Conservation (phyloP, 2,329 filamentous ascomycete species). For the Orbilia blumenaviensis region DNA sequence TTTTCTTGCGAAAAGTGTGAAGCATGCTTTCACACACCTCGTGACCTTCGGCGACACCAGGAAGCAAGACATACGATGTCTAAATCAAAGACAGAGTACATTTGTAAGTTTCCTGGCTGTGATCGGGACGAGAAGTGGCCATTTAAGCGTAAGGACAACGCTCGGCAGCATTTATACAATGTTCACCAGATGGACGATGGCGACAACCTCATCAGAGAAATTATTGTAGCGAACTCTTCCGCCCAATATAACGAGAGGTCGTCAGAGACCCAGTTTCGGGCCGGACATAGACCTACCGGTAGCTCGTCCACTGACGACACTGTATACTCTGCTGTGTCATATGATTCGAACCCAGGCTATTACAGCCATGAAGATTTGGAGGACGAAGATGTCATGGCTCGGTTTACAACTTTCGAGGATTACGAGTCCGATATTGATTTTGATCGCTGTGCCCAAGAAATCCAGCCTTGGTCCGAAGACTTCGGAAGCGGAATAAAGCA, state of each 20-base stretch:
- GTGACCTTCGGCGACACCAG: conserved; percentile 5
- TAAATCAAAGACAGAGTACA: background rate
- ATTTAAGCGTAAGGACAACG: conserved; percentile 31
- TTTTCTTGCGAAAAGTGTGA: background rate
- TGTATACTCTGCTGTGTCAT: background rate
- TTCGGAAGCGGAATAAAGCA: background rate
- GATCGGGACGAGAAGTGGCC: background rate
- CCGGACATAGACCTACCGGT: background rate
- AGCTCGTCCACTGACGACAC: background rate
- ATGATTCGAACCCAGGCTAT: background rate
- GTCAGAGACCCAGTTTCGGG: background rate
- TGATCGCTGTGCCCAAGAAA: background rate
- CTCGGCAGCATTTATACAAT: conserved; percentile 10
- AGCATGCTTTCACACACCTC: background rate
- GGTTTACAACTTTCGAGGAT: background rate
- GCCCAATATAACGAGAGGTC: no score
- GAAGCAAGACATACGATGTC: background rate
- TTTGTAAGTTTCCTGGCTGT: conserved; percentile 17
- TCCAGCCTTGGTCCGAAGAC: background rate
- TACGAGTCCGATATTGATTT: background rate
- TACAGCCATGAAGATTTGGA: background rate
- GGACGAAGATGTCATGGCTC: background rate
- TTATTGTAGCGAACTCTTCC: background rate
- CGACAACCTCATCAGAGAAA: conserved; percentile 10
- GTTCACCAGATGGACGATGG: background rate